Conservation (phyloP, 2,329 filamentous ascomycete genomes). For the Exophiala aquamarina region DNA sequence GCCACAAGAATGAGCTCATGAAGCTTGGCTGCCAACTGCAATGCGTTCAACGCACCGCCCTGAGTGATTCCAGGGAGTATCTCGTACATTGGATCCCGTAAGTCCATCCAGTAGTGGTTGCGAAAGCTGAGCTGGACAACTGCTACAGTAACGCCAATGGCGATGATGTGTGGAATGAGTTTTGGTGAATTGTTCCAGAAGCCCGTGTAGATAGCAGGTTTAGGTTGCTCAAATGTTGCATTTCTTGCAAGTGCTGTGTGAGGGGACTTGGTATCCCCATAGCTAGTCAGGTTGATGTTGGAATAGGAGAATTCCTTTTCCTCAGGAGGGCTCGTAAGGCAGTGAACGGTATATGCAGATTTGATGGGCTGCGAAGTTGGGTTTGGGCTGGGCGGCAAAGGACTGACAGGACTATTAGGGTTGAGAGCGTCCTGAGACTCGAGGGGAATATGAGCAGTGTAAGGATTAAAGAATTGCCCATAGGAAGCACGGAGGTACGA, state of each 20-base stretch:
- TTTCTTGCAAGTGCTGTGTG: conserved; percentile 3
- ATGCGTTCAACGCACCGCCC: conserved; percentile 27
- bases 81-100: conserved; percentile 27
- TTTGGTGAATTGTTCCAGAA: conserved; percentile 18
- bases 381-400: background rate
- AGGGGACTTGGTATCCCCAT: conserved; percentile 2
- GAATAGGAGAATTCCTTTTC: conserved; percentile 6
- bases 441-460: background rate
- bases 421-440: background rate
- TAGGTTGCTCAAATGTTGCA: conserved; percentile 9
- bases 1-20: conserved; percentile 30
- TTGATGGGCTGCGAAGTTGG: conserved; percentile 4
- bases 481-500: background rate
- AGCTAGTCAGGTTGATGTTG: conserved; percentile 6
- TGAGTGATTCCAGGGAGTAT: conserved; percentile 24
- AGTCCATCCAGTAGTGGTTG: conserved; percentile 20
- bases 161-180: conserved; percentile 25
- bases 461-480: background rate
- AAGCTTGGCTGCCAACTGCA: conserved; percentile 30
- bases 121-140: conserved; percentile 26
- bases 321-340: conserved; percentile 3
- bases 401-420: background rate
- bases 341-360: conserved; percentile 7
- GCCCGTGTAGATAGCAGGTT: conserved; percentile 15
- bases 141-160: conserved; percentile 19